Percentiles rank a stretch among this genome's conserved stretches.
Conservation (phyloP, 2,329 filamentous ascomycete species). For the Pleurostoma richardsiae region DNA sequence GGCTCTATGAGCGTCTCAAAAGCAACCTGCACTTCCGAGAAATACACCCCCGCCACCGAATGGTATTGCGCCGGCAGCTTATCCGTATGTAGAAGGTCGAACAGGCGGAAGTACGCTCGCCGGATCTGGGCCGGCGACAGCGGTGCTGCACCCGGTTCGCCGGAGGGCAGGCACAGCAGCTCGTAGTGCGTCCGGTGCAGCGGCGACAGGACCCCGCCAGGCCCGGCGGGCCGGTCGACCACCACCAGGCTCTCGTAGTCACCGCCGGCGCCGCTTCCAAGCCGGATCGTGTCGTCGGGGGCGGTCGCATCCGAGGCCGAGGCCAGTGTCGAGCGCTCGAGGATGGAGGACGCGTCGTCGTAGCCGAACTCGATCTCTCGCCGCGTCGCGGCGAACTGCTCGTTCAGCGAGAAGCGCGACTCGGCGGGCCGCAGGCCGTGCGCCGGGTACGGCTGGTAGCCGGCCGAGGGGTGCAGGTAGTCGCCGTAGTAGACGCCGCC, state of each 20-base stretch:
- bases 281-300: conserved; percentile 11
- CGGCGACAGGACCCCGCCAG: background rate
- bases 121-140: conserved; percentile 28
- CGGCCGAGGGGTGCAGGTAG: background rate
- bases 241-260: conserved; percentile 13
- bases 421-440: conserved; percentile 24
- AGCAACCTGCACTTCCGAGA: conserved; percentile 33
- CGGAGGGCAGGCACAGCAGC: conserved; percentile 33
- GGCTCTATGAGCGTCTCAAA: conserved; percentile 44
- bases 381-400: conserved; percentile 42
- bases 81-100: conserved; percentile 37
- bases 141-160: conserved; percentile 14
- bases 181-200: conserved; percentile 27
- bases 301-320: conserved; percentile 6
- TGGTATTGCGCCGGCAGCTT: conserved; percentile 32
- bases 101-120: conserved; percentile 37
- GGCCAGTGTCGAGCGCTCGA: conserved; percentile 24
- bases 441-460: background rate
- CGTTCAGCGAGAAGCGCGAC: conserved; percentile 40
- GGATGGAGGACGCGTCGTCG: conserved; percentile 39
- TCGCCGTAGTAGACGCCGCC: background rate
- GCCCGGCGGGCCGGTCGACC: background rate
- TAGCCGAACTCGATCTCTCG: conserved; percentile 41
- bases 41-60: conserved; percentile 31
- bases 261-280: conserved; percentile 3